Percentiles rank a stretch among this genome's conserved stretches.
Evolutionary conservation across 805 yeast genomes (phyloP).

Genomic region (Cyberlindnera americana): DNA sequence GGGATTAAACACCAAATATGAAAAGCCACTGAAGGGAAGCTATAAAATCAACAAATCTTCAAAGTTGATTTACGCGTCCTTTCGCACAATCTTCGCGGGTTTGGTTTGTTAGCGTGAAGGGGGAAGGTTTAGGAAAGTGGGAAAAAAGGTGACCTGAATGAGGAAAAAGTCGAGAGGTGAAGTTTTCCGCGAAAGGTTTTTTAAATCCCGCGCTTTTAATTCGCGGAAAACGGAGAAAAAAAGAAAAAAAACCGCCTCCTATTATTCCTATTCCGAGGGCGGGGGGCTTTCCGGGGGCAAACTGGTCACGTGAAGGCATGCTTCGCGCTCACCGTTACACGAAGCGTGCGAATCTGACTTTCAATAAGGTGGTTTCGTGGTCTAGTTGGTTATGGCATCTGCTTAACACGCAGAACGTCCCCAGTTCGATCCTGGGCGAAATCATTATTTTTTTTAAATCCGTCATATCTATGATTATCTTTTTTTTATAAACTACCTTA

Average conservation of each 20-base stretch:
- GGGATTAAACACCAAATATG: too few relatives aligned
- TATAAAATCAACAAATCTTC: too few relatives aligned
- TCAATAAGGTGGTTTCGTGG: slow-evolving; percentile 72
- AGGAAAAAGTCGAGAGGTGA: slow-evolving; percentile 15
- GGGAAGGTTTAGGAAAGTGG: slow-evolving; percentile 1
- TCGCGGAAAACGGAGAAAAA: slow-evolving; percentile 6
- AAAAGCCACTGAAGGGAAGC: slow-evolving; percentile 1
- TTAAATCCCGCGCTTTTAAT: slow-evolving; percentile 4
- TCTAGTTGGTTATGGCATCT: slow-evolving; percentile 99
- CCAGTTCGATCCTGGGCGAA: slow-evolving; percentile 99
- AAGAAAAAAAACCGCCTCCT: not conserved
- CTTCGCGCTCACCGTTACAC: too few relatives aligned
- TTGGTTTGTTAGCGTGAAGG: too few relatives aligned
- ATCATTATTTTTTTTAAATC: slow-evolving; percentile 45
- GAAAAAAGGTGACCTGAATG: slow-evolving; percentile 2
- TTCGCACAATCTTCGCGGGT: slow-evolving; percentile 5
- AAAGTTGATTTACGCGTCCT: slow-evolving; percentile 7
- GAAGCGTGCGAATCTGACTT: too few relatives aligned
- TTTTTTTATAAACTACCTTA: too few relatives aligned
- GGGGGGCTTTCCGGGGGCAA: not conserved
- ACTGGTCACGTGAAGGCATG: not conserved
- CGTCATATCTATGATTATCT: not conserved
- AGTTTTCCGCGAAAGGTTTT: slow-evolving; percentile 6
- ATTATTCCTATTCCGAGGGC: not conserved
- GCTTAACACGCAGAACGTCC: slow-evolving; percentile 99